Evolutionary conservation across 176 grass and related monocot species (phyloP).

Genomic region (Paspalum notatum): DNA sequence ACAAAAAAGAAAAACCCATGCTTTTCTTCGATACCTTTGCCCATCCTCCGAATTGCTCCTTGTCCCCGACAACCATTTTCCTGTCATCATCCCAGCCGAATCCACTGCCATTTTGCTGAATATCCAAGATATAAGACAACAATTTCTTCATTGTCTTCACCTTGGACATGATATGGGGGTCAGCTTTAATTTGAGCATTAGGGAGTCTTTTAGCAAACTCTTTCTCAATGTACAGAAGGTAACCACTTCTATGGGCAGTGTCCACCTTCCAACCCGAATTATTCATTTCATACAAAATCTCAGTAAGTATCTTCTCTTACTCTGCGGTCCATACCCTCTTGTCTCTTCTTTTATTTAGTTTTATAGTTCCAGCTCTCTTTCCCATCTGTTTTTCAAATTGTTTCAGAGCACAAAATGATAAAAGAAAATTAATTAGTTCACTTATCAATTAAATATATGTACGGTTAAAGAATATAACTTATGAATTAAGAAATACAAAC

Average conservation of each 20-base stretch:
- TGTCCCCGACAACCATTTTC: background rate
- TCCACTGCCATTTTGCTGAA: background rate
- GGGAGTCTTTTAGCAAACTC: background rate
- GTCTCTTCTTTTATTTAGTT: too few relatives aligned
- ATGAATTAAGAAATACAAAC: too few relatives aligned
- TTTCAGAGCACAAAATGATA: too few relatives aligned
- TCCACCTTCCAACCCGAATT: background rate
- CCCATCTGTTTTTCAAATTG: too few relatives aligned
- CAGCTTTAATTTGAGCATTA: background rate
- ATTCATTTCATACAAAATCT: background rate
- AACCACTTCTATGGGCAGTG: background rate
- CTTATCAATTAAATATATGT: too few relatives aligned
- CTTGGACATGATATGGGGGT: background rate
- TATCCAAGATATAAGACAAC: too few relatives aligned
- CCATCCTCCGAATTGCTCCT: background rate
- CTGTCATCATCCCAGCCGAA: too few relatives aligned
- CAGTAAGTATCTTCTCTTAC: background rate
- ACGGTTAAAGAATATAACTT: too few relatives aligned
- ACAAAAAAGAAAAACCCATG: background rate
- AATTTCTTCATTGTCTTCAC: background rate
- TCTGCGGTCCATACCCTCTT: too few relatives aligned
- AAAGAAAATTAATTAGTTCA: too few relatives aligned
- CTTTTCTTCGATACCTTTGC: slow-evolving; percentile 15
- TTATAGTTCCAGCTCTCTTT: too few relatives aligned
- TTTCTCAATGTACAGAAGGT: background rate